These are phyloP conservation scores for Silybum marianum DNA, from an alignment of 129 eudicot species.

Conservation along the genomic window DNA sequence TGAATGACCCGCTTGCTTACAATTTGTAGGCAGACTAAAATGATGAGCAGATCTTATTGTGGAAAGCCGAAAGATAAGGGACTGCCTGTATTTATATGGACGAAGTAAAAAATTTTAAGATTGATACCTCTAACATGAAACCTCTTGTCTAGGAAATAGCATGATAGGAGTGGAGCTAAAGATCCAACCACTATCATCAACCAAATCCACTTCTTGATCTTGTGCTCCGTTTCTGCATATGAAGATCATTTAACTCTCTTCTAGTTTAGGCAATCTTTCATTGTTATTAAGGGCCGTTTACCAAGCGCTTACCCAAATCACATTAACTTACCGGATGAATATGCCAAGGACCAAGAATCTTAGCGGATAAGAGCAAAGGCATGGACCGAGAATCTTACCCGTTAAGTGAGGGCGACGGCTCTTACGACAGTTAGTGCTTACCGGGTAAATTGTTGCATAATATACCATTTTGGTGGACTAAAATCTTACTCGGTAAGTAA, in stretches of 20 bases:
- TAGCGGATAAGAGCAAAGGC: too few relatives aligned
- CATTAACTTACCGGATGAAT: too few relatives aligned
- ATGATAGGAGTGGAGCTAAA: slow-evolving; percentile 19
- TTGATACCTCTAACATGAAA: slow-evolving; percentile 20
- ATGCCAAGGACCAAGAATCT: too few relatives aligned
- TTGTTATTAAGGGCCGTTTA: neutral
- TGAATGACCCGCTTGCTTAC: too few relatives aligned
- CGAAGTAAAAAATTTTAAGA: neutral
- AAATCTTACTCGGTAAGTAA: too few relatives aligned
- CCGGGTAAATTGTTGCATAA: too few relatives aligned
- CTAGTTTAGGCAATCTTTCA: neutral
- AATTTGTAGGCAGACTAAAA: neutral
- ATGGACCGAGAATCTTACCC: too few relatives aligned
- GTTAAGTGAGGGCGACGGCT: too few relatives aligned
- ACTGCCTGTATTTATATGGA: neutral
- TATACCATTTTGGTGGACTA: too few relatives aligned
- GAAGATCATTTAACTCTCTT: neutral
- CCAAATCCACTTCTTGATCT: slow-evolving; percentile 30
- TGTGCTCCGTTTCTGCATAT: slow-evolving; percentile 21
- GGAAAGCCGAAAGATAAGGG: neutral
- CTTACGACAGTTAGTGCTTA: too few relatives aligned
- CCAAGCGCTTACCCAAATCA: too few relatives aligned
- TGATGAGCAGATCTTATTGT: too few relatives aligned
- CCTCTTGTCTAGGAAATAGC: slow-evolving; percentile 24
- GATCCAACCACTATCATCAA: slow-evolving; percentile 17